A percentile compares a stretch with the other conserved stretches of the same genome.
phyloP scores from a whole-genome alignment of 345 rosid species.

The Bretschneidera sinensis region DNA sequence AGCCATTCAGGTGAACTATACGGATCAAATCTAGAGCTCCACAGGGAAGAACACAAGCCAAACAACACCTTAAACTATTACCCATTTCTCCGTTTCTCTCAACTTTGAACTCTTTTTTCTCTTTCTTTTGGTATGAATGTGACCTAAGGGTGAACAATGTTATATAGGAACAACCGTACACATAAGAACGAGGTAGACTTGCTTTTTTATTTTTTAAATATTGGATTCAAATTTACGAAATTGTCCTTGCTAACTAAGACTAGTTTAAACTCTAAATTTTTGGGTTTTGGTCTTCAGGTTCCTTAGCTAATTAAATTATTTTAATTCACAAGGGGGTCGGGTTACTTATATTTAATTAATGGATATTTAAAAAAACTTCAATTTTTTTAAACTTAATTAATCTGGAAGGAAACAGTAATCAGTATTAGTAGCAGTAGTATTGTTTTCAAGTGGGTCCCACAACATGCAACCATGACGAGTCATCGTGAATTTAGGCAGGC shows the following conservation, averaged over 20 bases:
- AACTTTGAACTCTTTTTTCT: not conserved
- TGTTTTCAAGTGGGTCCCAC: too few species aligned
- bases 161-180: conserved; percentile 27
- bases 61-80: conserved; percentile 80
- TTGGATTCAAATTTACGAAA: conserved; percentile 7
- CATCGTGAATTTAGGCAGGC: conserved; percentile 5
- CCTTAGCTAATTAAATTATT: conserved; percentile 9
- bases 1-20: conserved; percentile 81
- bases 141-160: conserved; percentile 11
- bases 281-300: conserved; percentile 9
- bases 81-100: conserved; percentile 46
- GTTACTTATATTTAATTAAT: too few species aligned
- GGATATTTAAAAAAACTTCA: too few species aligned
- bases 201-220: not conserved
- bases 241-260: not conserved
- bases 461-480: conserved; percentile 3
- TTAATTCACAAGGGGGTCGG: too few species aligned
- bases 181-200: conserved; percentile 2
- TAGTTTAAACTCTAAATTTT: not conserved
- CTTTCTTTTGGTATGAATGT: conserved; percentile 6
- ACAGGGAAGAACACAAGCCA: conserved; percentile 92
- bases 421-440: too few species aligned
- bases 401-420: too few species aligned
- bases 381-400: too few species aligned
- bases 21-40: conserved; percentile 95